Conservation (phyloP, 306 rosid genomes). For the Myrica gale region DNA sequence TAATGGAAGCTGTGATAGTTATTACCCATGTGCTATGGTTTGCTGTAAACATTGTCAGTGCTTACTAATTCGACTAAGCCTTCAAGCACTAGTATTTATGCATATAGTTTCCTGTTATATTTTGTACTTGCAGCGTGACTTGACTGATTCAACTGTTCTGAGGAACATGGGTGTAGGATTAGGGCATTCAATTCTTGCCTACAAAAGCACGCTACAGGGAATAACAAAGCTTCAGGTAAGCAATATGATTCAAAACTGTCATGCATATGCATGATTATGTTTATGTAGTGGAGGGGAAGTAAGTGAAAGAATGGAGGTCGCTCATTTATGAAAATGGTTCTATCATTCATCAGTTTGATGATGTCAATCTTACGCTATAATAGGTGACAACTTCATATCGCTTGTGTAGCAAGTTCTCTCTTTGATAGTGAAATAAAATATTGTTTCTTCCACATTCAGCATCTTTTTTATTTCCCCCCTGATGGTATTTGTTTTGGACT, state of each 20-base stretch:
- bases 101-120: conserved; percentile 6
- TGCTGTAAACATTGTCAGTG: background rate
- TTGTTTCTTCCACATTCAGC: background rate
- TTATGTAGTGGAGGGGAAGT: background rate
- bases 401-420: background rate
- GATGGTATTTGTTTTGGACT: conserved; percentile 21
- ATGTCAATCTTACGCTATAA: background rate
- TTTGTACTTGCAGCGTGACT: conserved; percentile 53
- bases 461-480: background rate
- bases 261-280: background rate
- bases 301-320: conserved; percentile 9
- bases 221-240: conserved; percentile 82
- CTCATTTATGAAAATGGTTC: background rate
- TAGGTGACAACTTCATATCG: conserved; percentile 10
- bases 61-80: background rate
- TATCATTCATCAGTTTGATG: background rate
- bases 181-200: conserved; percentile 92
- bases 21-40: background rate
- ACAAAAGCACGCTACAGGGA: conserved; percentile 79
- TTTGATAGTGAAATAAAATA: background rate
- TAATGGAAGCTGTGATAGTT: background rate
- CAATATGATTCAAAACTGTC: conserved; percentile 2
- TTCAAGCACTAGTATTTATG: background rate
- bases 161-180: conserved; percentile 88
- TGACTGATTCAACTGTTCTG: conserved; percentile 93